A percentile compares a stretch with the other conserved stretches of the same genome.
These are phyloP conservation scores for Aspergillus incahuasiensis DNA, from an alignment of 495 filamentous ascomycete genomes.

Conservation along the genomic window DNA sequence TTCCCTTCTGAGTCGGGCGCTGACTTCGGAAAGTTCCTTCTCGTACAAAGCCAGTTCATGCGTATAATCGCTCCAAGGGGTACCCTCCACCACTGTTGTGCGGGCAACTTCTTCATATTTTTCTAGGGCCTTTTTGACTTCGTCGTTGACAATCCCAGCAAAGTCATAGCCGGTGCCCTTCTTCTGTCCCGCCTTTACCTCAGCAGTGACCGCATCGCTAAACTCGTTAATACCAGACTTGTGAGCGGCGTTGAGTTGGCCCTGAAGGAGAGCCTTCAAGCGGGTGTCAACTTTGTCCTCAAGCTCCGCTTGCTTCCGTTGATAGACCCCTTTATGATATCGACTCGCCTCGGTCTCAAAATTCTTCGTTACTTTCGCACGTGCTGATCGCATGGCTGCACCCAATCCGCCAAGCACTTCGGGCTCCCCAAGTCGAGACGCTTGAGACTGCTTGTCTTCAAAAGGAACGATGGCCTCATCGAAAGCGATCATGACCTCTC, in stretches of 20 bases:
- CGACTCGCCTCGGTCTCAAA: slow-evolving; percentile 88
- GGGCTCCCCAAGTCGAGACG: slow-evolving; percentile 62
- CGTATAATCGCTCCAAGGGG: slow-evolving; percentile 73
- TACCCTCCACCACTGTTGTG: slow-evolving; percentile 66
- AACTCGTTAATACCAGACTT: slow-evolving; percentile 86
- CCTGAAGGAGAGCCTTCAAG: slow-evolving; percentile 80
- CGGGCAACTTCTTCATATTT: slow-evolving; percentile 74
- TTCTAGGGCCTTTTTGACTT: slow-evolving; percentile 69
- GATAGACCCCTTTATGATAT: slow-evolving; percentile 94
- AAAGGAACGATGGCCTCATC: slow-evolving; percentile 77
- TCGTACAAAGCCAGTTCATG: slow-evolving; percentile 56
- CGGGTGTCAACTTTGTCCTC: slow-evolving; percentile 80
- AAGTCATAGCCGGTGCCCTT: slow-evolving; percentile 87
- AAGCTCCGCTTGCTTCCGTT: slow-evolving; percentile 76
- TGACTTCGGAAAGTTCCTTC: slow-evolving; percentile 86
- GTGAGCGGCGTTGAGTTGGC: slow-evolving; percentile 80
- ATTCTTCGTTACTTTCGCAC: slow-evolving; percentile 68
- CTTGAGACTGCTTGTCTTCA: slow-evolving; percentile 78
- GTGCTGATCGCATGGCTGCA: slow-evolving; percentile 62
- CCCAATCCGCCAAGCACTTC: slow-evolving; percentile 74
- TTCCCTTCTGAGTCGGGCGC: slow-evolving; percentile 74
- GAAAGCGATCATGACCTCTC: slow-evolving; percentile 79
- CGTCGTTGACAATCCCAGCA: slow-evolving; percentile 81
- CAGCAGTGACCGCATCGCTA: slow-evolving; percentile 73
- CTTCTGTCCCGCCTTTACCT: slow-evolving; percentile 90